Conservation (phyloP, 1,284 basidiomycete species). For the Ceratobasidium papillatum region DNA sequence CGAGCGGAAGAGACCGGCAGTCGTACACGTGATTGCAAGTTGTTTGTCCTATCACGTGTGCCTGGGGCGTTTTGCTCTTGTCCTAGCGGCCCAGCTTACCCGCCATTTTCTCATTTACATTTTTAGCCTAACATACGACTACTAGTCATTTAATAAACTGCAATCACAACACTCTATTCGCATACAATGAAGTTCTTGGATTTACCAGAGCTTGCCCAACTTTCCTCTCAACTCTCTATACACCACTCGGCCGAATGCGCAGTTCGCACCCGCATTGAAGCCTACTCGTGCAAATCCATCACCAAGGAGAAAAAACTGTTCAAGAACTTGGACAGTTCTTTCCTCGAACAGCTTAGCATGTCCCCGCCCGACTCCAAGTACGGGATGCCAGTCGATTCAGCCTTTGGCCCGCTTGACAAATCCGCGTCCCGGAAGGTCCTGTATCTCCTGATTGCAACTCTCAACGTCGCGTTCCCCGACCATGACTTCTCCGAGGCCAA, state of each 20-base stretch:
- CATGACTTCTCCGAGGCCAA: slow-evolving; percentile 95
- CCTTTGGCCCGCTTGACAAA: slow-evolving; percentile 56
- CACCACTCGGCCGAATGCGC: slow-evolving; percentile 89
- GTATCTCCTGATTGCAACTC: slow-evolving; percentile 93
- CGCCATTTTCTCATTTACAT: not conserved
- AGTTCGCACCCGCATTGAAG: slow-evolving; percentile 93
- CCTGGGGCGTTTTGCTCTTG: slow-evolving; percentile 36
- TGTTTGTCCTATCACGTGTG: slow-evolving; percentile 3
- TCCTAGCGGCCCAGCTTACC: not conserved
- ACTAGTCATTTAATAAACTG: not conserved
- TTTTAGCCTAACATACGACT: not conserved
- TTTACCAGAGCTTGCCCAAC: slow-evolving; percentile 50
- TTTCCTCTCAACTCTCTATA: slow-evolving; percentile 49
- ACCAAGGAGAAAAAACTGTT: slow-evolving; percentile 97
- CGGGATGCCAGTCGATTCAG: slow-evolving; percentile 47
- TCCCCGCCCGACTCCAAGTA: slow-evolving; percentile 40
- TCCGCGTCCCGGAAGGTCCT: slow-evolving; percentile 80
- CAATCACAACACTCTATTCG: not conserved
- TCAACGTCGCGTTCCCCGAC: slow-evolving; percentile 97
- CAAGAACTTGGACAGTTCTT: slow-evolving; percentile 87
- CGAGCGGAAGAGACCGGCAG: slow-evolving; percentile 29
- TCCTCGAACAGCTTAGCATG: slow-evolving; percentile 55
- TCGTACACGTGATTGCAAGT: slow-evolving; percentile 22
- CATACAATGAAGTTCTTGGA: slow-evolving; percentile 48
- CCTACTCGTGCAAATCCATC: slow-evolving; percentile 97